phyloP scores from a whole-genome alignment of 2,329 filamentous ascomycete species.

The Verruconis gallopava region DNA sequence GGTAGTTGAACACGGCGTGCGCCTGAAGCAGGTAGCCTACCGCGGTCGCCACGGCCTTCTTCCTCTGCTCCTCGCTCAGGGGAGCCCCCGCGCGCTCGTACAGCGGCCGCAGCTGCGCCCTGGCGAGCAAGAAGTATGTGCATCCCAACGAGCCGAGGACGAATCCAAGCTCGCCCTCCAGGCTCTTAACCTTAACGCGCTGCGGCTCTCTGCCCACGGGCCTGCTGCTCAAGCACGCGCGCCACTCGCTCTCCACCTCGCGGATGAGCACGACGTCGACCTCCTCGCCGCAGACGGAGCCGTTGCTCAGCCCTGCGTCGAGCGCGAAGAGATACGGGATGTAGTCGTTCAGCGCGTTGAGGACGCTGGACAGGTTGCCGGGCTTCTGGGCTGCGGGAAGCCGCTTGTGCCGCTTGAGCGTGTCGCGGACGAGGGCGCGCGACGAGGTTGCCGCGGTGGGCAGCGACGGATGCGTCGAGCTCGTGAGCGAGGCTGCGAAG shows the following conservation, averaged over 20 bases:
- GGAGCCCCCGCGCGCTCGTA: slow-evolving; percentile 31
- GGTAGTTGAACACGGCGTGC: slow-evolving; percentile 60
- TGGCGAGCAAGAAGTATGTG: slow-evolving; percentile 58
- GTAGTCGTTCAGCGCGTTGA: slow-evolving; percentile 60
- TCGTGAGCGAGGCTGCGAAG: slow-evolving; percentile 64
- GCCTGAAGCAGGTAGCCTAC: slow-evolving; percentile 69
- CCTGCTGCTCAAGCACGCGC: slow-evolving; percentile 49
- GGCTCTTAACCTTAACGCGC: slow-evolving; percentile 55
- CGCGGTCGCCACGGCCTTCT: slow-evolving; percentile 49
- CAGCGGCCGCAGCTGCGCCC: slow-evolving; percentile 58
- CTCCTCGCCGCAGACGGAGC: slow-evolving; percentile 43
- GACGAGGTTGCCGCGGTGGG: slow-evolving; percentile 71
- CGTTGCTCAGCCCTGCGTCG: slow-evolving; percentile 54
- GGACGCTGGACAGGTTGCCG: slow-evolving; percentile 55
- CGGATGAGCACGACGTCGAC: slow-evolving; percentile 56
- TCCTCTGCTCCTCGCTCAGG: slow-evolving; percentile 35
- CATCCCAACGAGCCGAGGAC: slow-evolving; percentile 64
- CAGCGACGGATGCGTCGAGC: slow-evolving; percentile 77
- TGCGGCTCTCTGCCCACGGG: slow-evolving; percentile 47
- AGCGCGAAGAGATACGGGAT: slow-evolving; percentile 73
- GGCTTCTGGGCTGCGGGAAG: slow-evolving; percentile 59
- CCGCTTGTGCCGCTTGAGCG: slow-evolving; percentile 80
- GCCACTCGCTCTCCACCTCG: slow-evolving; percentile 64
- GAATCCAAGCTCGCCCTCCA: slow-evolving; percentile 78
- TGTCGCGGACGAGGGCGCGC: slow-evolving; percentile 69